Evolutionary conservation across 2,329 filamentous ascomycete genomes (phyloP), one percentile per base, ranked within the genome.

Genomic region (Cladosporium oxysporum): DNA sequence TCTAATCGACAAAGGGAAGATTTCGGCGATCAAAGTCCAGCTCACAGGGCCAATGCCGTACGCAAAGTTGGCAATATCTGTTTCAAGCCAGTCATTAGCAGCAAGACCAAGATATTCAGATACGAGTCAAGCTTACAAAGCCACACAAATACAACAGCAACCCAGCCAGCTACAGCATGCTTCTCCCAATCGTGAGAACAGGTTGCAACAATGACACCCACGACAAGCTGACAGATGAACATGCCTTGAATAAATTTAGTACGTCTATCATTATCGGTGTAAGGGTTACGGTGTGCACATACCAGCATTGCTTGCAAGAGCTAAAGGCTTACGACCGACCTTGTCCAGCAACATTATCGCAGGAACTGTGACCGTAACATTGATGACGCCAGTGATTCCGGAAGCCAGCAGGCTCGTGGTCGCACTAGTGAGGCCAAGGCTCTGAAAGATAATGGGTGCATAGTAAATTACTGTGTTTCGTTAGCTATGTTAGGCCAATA

Each of bases 341-440:
- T 83, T 83, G 71, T 90, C 88, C 65, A 90, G 85, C 74, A 83
- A 89, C 12, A 90, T 78, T 2, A 90, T 86, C 0, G 87, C 84
- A 0, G 88, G 87, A 23, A 90, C 84, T 0, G 88, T 90, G 23
- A 84, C 83, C 66, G 90, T 67, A 69, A 90, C 88, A 84, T 90
- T 88, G 68, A 86, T 85, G 41, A 91, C 87, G 2, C 88, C 88
- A 3, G 90, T 88, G 0, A 90, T 88, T 3, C 88, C 89, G 0
- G 88, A 90, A 0, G 88, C 88, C 2, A 91, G 79, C 0, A 91
- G 81, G 1, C 84, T 86, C 0, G 76, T 76, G 10, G 60, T 62
- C 6, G 23, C 60, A 47, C 47, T 29, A 18, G 60, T 62, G 3
- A 62, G 26, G 3, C 47, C 60, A 8, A 62, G 29, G 6, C 47